These are phyloP conservation scores for Annulohypoxylon stygium DNA, from an alignment of 495 filamentous ascomycete genomes.

Conservation along the genomic window DNA sequence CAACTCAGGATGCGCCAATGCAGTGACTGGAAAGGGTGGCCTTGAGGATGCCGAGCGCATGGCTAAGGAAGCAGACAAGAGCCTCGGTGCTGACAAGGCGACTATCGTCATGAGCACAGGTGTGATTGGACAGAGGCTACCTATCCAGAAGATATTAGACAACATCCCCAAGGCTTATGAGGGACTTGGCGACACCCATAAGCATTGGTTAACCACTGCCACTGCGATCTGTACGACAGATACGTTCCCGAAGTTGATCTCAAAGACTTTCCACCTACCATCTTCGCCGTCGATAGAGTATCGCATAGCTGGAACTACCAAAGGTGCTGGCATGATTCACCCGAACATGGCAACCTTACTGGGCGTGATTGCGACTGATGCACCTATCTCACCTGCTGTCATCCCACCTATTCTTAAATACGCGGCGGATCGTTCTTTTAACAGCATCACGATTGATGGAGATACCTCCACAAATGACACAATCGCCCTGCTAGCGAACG, in stretches of 20 bases:
- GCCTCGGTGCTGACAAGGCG: conserved; percentile 72
- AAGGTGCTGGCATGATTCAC: conserved; percentile 99
- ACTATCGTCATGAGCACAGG: conserved; percentile 98
- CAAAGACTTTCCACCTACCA: conserved; percentile 84
- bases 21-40: conserved; percentile 92
- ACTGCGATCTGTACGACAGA: conserved; percentile 98
- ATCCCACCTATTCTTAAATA: conserved; percentile 78
- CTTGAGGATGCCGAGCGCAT: conserved; percentile 89
- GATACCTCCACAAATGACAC: conserved; percentile 99
- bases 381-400: conserved; percentile 76
- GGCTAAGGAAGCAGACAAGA: conserved; percentile 81
- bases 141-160: conserved; percentile 88
- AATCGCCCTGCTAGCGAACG: conserved; percentile 92
- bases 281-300: conserved; percentile 82
- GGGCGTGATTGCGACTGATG: conserved; percentile 94
- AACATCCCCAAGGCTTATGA: conserved; percentile 81
- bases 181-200: conserved; percentile 78
- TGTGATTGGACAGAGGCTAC: conserved; percentile 95
- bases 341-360: conserved; percentile 99
- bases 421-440: conserved; percentile 89
- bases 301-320: conserved; percentile 93
- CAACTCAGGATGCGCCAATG: conserved; percentile 98
- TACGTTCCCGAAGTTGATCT: conserved; percentile 97
- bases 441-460: conserved; percentile 96
- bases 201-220: conserved; percentile 87